Conservation (phyloP, 1,284 basidiomycete species). For the Ustilago nuda region DNA sequence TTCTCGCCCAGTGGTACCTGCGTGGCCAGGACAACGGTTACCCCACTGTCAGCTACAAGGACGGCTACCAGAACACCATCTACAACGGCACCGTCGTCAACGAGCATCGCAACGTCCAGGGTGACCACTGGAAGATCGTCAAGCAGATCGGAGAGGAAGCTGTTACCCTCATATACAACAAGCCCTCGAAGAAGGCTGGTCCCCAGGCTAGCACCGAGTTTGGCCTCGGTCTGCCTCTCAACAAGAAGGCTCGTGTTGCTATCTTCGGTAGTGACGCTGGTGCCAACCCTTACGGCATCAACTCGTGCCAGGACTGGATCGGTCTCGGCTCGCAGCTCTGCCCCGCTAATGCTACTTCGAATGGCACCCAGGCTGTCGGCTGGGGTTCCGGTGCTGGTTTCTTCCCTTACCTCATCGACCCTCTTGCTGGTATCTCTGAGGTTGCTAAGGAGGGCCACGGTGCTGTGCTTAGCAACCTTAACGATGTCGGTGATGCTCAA, state of each 20-base stretch:
- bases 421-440: conserved; percentile 43
- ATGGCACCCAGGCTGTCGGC: conserved; percentile 38
- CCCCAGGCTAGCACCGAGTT: conserved; percentile 26
- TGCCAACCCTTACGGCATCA: conserved; percentile 40
- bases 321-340: conserved; percentile 55
- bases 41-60: conserved; percentile 45
- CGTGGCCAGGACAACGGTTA: conserved; percentile 33
- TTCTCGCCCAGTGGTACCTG: conserved; percentile 39
- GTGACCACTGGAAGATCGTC: conserved; percentile 44
- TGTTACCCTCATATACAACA: conserved; percentile 47
- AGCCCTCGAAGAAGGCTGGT: conserved; percentile 40
- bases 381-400: conserved; percentile 44
- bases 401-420: conserved; percentile 60
- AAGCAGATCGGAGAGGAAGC: conserved; percentile 36
- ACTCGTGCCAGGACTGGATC: conserved; percentile 35
- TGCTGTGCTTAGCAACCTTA: conserved; percentile 40
- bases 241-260: conserved; percentile 32
- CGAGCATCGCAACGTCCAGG: conserved; percentile 42
- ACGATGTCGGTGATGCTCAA: conserved; percentile 39
- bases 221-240: conserved; percentile 39
- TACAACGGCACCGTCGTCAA: conserved; percentile 39
- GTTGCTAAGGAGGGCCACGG: conserved; percentile 25
- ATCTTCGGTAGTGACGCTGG: conserved; percentile 50
- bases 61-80: conserved; percentile 42
- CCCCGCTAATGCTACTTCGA: conserved; percentile 37